A percentile compares a stretch with the other conserved stretches of the same genome.
These are phyloP conservation scores for Periconia digitata DNA, from an alignment of 2,329 filamentous ascomycete genomes.

Conservation along the genomic window DNA sequence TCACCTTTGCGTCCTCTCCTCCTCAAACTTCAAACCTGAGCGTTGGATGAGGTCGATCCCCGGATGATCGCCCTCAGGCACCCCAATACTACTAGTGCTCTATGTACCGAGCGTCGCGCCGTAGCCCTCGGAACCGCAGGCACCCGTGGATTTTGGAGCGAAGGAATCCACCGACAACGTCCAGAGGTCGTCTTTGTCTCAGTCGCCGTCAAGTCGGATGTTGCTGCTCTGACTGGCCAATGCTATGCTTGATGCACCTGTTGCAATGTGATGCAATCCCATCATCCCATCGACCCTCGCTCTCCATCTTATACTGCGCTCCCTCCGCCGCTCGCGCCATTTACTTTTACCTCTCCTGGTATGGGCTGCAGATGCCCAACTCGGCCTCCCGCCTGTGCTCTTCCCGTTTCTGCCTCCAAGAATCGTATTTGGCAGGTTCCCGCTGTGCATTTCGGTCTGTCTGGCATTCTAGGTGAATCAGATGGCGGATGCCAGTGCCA, in stretches of 20 bases:
- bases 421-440: constrained; percentile 25
- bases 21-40: not conserved
- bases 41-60: constrained; percentile 2
- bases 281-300: constrained; percentile 5
- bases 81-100: not conserved
- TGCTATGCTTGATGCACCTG: constrained; percentile 30
- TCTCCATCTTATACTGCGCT: constrained; percentile 32
- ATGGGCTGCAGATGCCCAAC: constrained; percentile 31
- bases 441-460: constrained; percentile 24
- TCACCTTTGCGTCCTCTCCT: constrained; percentile 7
- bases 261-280: constrained; percentile 12
- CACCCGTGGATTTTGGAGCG: constrained; percentile 18
- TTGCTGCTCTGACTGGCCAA: constrained; percentile 33
- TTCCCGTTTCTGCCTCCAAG: constrained; percentile 26
- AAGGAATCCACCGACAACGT: no score
- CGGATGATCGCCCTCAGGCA: not conserved
- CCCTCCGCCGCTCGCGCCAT: constrained; percentile 16
- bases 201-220: constrained; percentile 20
- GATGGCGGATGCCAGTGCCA: constrained; percentile 12
- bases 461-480: constrained; percentile 30
- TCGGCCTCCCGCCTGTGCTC: constrained; percentile 35
- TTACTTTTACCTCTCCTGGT: constrained; percentile 35
- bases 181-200: constrained; percentile 24
- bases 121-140: constrained; percentile 5
- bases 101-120: not conserved